Conservation (phyloP, 768 basidiomycete genomes). For the Cyclocybe cylindracea region DNA sequence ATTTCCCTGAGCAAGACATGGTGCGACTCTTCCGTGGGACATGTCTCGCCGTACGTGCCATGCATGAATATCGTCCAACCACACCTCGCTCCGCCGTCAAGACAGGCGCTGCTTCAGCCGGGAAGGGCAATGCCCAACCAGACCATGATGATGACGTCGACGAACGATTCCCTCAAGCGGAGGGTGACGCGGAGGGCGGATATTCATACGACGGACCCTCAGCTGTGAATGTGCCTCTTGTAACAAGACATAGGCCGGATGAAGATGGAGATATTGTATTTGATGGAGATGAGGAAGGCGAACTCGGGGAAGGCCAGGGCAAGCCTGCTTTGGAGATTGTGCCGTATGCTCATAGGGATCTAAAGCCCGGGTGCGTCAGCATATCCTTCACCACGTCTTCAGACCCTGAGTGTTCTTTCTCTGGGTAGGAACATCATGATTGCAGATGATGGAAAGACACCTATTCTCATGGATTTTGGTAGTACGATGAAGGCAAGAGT, state of each 20-base stretch:
- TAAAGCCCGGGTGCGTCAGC: slow-evolving; percentile 89
- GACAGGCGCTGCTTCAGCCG: slow-evolving; percentile 11
- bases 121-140: slow-evolving; percentile 13
- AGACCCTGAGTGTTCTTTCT: background rate
- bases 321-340: slow-evolving; percentile 56
- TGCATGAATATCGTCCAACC: slow-evolving; percentile 83
- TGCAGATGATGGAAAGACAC: slow-evolving; percentile 81
- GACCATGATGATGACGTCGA: slow-evolving; percentile 57
- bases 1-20: slow-evolving; percentile 88
- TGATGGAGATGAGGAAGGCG: slow-evolving; percentile 77
- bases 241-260: slow-evolving; percentile 51
- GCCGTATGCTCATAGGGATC: slow-evolving; percentile 94
- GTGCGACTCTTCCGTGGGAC: slow-evolving; percentile 90
- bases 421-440: slow-evolving; percentile 89
- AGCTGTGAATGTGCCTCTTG: slow-evolving; percentile 53
- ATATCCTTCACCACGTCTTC: background rate
- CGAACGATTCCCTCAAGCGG: slow-evolving; percentile 73
- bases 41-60: slow-evolving; percentile 90
- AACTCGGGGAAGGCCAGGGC: slow-evolving; percentile 40
- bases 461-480: slow-evolving; percentile 99
- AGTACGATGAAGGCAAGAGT: slow-evolving; percentile 88
- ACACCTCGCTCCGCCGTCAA: slow-evolving; percentile 37
- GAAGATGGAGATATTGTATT: slow-evolving; percentile 68
- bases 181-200: slow-evolving; percentile 72
- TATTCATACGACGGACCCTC: slow-evolving; percentile 63